Conservation (phyloP, 2,329 filamentous ascomycete genomes). For the Aspergillus terreus region DNA sequence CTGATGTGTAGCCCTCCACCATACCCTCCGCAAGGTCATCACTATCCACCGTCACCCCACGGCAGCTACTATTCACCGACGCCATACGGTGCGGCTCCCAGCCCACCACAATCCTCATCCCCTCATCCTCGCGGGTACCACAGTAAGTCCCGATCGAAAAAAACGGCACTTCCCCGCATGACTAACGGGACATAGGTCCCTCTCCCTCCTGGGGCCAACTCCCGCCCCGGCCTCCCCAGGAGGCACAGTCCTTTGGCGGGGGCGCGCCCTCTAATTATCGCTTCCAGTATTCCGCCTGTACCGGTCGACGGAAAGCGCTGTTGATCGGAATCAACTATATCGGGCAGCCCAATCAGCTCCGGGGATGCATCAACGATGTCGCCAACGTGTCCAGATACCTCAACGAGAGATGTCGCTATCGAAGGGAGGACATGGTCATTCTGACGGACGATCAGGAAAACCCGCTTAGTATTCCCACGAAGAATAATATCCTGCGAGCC, state of each 20-base stretch:
- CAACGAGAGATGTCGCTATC: slow-evolving; percentile 81
- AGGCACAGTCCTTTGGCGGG: slow-evolving; percentile 69
- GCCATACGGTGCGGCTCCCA: slow-evolving; percentile 8
- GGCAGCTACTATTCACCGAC: slow-evolving; percentile 2
- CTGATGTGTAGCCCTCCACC: background rate
- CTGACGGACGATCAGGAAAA: slow-evolving; percentile 95
- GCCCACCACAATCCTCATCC: slow-evolving; percentile 14
- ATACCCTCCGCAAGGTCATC: slow-evolving; percentile 2
- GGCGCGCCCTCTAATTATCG: slow-evolving; percentile 76
- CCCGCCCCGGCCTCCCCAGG: slow-evolving; percentile 64
- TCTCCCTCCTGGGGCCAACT: slow-evolving; percentile 52
- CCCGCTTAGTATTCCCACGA: slow-evolving; percentile 94
- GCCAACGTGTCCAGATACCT: slow-evolving; percentile 93
- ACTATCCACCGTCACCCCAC: slow-evolving; percentile 1
- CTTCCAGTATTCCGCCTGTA: slow-evolving; percentile 93
- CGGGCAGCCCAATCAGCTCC: slow-evolving; percentile 78
- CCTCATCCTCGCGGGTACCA: slow-evolving; percentile 12
- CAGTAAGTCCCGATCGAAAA: slow-evolving; percentile 6
- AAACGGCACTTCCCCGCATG: too few relatives aligned
- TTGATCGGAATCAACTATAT: slow-evolving; percentile 97
- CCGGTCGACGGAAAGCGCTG: slow-evolving; percentile 79
- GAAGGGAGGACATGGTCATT: slow-evolving; percentile 93
- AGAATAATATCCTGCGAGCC: slow-evolving; percentile 86
- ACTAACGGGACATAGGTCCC: slow-evolving; percentile 34
- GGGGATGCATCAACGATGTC: slow-evolving; percentile 95